These are phyloP conservation scores for Rhizophagus sp. DNA, from an alignment of 192 early-diverging fungal species.

Conservation along the genomic window DNA sequence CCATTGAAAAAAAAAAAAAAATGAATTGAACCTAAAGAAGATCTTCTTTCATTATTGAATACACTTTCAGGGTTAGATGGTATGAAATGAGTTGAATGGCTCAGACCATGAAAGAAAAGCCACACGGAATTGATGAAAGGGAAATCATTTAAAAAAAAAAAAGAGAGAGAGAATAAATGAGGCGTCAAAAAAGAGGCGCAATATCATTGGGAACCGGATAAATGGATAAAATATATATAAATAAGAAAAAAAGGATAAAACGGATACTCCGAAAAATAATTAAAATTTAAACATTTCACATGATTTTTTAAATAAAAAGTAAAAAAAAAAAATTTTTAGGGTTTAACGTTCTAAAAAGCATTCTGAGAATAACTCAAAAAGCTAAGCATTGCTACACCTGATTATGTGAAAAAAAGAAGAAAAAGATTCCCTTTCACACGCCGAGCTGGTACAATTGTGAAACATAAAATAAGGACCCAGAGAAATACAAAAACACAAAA, in stretches of 20 bases:
- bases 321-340: background rate
- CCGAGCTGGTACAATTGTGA: background rate
- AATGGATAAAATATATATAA: too few species aligned
- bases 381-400: background rate
- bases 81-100: background rate
- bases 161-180: too few species aligned
- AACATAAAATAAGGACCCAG: background rate
- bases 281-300: background rate
- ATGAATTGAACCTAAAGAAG: background rate
- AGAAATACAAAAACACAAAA: background rate
- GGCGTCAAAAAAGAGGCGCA: too few species aligned
- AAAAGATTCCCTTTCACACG: background rate
- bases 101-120: background rate
- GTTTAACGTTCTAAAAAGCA: background rate
- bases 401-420: background rate
- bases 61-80: too few species aligned
- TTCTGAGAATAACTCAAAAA: background rate
- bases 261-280: too few species aligned
- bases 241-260: too few species aligned
- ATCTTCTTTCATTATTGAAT: background rate
- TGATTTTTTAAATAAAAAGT: background rate
- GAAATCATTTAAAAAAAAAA: too few species aligned
- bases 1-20: background rate
- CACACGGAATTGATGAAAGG: background rate
- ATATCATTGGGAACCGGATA: too few species aligned